A percentile compares a stretch with the other conserved stretches of the same genome.
phyloP scores from a whole-genome alignment of 305 asterid species.

The Fraxinus floribunda region DNA sequence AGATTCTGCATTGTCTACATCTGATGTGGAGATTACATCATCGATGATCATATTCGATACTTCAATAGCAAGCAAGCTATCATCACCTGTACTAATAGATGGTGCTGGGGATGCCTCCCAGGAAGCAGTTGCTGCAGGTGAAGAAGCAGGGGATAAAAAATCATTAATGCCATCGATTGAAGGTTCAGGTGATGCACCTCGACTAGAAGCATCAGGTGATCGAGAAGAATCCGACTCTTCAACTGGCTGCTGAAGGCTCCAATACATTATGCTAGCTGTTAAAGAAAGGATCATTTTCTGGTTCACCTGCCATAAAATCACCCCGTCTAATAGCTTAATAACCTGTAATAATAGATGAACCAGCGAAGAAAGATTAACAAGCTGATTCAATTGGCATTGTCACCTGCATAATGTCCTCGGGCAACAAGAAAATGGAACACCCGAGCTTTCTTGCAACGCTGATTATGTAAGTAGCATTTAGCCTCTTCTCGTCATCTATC shows the following conservation, averaged over 20 bases:
- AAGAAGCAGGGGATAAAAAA: neutral
- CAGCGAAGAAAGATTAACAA: neutral
- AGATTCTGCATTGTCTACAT: conserved; percentile 37
- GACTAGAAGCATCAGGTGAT: conserved; percentile 42
- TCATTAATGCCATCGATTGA: conserved; percentile 25
- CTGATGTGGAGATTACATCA: conserved; percentile 26
- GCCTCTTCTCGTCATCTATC: conserved; percentile 83
- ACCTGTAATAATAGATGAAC: neutral
- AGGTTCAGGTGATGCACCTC: conserved; percentile 52
- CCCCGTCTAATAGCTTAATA: neutral
- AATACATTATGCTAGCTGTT: conserved; percentile 86
- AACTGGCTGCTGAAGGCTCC: conserved; percentile 84
- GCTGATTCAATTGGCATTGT: conserved; percentile 21
- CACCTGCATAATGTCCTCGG: conserved; percentile 95
- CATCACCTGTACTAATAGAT: conserved; percentile 57
- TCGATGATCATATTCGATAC: conserved; percentile 48
- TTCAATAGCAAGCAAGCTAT: conserved; percentile 41
- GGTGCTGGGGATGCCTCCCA: conserved; percentile 40
- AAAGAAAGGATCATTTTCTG: conserved; percentile 96
- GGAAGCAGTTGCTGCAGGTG: conserved; percentile 31
- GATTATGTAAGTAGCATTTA: conserved; percentile 92
- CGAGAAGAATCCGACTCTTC: conserved; percentile 55
- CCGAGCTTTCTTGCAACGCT: conserved; percentile 97
- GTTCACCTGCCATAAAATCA: conserved; percentile 63
- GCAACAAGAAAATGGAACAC: conserved; percentile 90